phyloP scores from a whole-genome alignment of 148 eudicot species.

The Cornus controversa region DNA sequence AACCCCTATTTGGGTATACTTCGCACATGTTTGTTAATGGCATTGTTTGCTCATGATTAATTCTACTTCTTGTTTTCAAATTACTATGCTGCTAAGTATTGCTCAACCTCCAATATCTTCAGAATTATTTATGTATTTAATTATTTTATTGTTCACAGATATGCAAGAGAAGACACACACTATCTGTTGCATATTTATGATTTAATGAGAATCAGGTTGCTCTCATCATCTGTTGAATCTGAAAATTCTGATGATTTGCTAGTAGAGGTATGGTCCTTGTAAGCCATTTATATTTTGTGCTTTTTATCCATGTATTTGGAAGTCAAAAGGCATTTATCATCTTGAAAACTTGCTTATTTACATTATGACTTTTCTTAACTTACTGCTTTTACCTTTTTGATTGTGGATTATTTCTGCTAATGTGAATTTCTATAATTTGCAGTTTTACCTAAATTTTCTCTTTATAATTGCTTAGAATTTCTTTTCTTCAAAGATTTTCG shows the following conservation, averaged over 20 bases:
- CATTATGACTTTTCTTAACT: not conserved
- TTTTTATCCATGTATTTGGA: constrained; percentile 1
- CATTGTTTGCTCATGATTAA: not conserved
- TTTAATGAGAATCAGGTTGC: constrained; percentile 63
- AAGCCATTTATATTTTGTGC: not conserved
- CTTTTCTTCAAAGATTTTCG: too few species aligned
- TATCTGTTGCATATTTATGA: constrained; percentile 85
- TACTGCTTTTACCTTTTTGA: too few species aligned
- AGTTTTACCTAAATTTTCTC: too few species aligned
- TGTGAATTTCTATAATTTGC: too few species aligned
- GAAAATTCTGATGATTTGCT: constrained; percentile 53
- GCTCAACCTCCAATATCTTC: not conserved
- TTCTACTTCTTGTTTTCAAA: not conserved
- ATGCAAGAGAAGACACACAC: constrained; percentile 98
- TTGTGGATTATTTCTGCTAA: too few species aligned
- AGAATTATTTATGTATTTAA: not conserved
- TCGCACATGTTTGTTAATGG: not conserved
- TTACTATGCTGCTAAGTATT: not conserved
- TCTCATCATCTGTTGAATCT: constrained; percentile 46
- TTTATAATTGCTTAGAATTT: too few species aligned
- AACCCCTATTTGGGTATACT: not conserved
- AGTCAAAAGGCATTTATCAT: not conserved
- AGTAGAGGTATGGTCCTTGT: constrained; percentile 46
- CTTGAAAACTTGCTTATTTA: not conserved
- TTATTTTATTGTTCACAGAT: constrained; percentile 40